phyloP scores from a whole-genome alignment of 495 filamentous ascomycete species.

The Apodospora peruviana region DNA sequence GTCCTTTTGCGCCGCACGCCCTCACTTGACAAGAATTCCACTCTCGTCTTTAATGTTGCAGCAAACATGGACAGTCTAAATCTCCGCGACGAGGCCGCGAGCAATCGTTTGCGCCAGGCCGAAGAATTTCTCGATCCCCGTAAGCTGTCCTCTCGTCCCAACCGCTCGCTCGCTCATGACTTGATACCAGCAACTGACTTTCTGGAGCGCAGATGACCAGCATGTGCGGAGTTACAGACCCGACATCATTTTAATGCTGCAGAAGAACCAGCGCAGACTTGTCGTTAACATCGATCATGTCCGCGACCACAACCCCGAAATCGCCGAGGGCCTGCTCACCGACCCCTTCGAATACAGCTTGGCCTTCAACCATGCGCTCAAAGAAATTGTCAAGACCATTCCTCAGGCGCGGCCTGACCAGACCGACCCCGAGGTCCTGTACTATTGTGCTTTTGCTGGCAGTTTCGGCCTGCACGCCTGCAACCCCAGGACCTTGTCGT shows the following conservation, averaged over 20 bases:
- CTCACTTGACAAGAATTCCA: neutral
- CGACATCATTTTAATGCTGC: conserved; percentile 89
- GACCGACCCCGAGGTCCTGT: conserved; percentile 51
- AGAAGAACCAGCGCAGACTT: conserved; percentile 70
- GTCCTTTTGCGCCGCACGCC: too few species aligned
- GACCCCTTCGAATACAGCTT: conserved; percentile 81
- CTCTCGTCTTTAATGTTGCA: neutral
- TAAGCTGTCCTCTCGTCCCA: conserved; percentile 45
- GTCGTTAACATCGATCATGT: conserved; percentile 94
- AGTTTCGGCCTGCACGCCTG: conserved; percentile 92
- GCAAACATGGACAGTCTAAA: conserved; percentile 61
- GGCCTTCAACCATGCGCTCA: conserved; percentile 85
- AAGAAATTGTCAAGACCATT: conserved; percentile 74
- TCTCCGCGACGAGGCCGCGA: conserved; percentile 75
- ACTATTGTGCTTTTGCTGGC: conserved; percentile 92
- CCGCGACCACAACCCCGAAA: conserved; percentile 77
- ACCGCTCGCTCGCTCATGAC: neutral
- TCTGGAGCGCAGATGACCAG: conserved; percentile 50
- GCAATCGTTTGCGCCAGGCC: conserved; percentile 73
- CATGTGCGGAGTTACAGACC: conserved; percentile 71
- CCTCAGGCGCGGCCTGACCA: conserved; percentile 53
- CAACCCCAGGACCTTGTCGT: conserved; percentile 90
- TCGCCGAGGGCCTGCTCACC: conserved; percentile 83
- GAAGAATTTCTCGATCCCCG: conserved; percentile 83
- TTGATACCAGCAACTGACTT: conserved; percentile 6